phyloP scores from a whole-genome alignment of 345 rosid species.

The Hevea brasiliensis region DNA sequence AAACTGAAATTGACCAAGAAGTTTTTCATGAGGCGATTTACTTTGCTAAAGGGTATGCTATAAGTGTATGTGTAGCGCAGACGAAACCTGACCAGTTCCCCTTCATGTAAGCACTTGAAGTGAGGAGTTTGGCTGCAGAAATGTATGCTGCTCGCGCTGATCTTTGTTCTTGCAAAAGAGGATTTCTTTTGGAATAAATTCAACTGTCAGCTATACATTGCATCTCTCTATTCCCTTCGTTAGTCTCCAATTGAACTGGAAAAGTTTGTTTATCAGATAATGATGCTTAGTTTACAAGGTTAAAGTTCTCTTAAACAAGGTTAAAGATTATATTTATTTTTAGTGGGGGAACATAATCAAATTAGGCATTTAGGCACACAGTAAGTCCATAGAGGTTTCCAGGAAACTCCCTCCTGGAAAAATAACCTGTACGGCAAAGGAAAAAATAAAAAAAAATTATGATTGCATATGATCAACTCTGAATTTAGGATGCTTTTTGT shows the following conservation, averaged over 20 bases:
- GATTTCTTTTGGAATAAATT: slow-evolving; percentile 25
- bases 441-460: too few relatives aligned
- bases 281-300: not conserved
- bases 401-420: too few relatives aligned
- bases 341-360: too few relatives aligned
- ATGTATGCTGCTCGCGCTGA: slow-evolving; percentile 32
- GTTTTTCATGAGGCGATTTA: slow-evolving; percentile 30
- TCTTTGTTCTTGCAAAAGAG: slow-evolving; percentile 34
- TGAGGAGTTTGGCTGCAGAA: slow-evolving; percentile 20
- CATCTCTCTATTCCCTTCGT: not conserved
- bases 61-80: slow-evolving; percentile 41
- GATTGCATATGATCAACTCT: too few relatives aligned
- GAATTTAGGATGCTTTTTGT: too few relatives aligned
- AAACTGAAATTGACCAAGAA: slow-evolving; percentile 22
- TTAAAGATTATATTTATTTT: too few relatives aligned
- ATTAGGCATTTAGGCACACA: too few relatives aligned
- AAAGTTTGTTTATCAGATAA: not conserved
- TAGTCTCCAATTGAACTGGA: too few relatives aligned
- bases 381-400: too few relatives aligned
- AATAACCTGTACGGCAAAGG: too few relatives aligned
- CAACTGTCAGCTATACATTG: slow-evolving; percentile 24
- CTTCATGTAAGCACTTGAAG: slow-evolving; percentile 44
- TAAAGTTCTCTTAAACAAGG: too few relatives aligned
- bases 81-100: slow-evolving; percentile 36
- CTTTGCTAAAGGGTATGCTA: slow-evolving; percentile 22